Evolutionary conservation across 805 yeast genomes (phyloP).

Genomic region (Ogataea zsoltii): DNA sequence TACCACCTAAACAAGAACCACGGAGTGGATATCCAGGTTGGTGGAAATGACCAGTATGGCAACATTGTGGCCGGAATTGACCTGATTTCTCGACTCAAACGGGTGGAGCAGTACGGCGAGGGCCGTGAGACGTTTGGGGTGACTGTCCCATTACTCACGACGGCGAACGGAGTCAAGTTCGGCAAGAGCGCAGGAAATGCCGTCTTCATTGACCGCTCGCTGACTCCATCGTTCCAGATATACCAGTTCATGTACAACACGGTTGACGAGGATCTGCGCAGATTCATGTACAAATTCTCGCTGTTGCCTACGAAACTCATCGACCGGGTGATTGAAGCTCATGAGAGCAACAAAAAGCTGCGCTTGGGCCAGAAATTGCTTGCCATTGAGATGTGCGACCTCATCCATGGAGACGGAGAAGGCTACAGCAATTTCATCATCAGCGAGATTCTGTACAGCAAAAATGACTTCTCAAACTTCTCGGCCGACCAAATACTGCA

Average conservation of each 20-base stretch:
- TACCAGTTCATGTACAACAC: slow-evolving; percentile 84
- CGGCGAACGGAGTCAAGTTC: slow-evolving; percentile 88
- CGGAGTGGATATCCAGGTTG: slow-evolving; percentile 74
- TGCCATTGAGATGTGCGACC: slow-evolving; percentile 83
- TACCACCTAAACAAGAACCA: slow-evolving; percentile 68
- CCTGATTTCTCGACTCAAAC: slow-evolving; percentile 61
- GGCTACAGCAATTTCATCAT: slow-evolving; percentile 68
- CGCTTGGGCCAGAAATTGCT: slow-evolving; percentile 74
- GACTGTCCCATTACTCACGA: slow-evolving; percentile 87
- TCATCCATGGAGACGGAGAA: slow-evolving; percentile 80
- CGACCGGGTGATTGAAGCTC: slow-evolving; percentile 51
- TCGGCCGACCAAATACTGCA: slow-evolving; percentile 49
- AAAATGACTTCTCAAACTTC: slow-evolving; percentile 34
- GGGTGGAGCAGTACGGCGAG: slow-evolving; percentile 16
- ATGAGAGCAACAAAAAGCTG: slow-evolving; percentile 56
- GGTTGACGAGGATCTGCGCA: slow-evolving; percentile 72
- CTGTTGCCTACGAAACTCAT: slow-evolving; percentile 68
- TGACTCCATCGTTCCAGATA: slow-evolving; percentile 78
- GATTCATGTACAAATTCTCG: slow-evolving; percentile 74
- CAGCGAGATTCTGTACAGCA: slow-evolving; percentile 60
- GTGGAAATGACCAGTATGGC: slow-evolving; percentile 99
- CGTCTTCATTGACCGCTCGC: slow-evolving; percentile 71
- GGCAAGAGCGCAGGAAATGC: slow-evolving; percentile 99
- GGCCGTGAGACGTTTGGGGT: slow-evolving; percentile 58
- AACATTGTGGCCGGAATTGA: slow-evolving; percentile 96